A percentile compares a stretch with the other conserved stretches of the same genome.
Conservation (phyloP, 2,329 filamentous ascomycete genomes). For the Aspergillus carbonarius region DNA sequence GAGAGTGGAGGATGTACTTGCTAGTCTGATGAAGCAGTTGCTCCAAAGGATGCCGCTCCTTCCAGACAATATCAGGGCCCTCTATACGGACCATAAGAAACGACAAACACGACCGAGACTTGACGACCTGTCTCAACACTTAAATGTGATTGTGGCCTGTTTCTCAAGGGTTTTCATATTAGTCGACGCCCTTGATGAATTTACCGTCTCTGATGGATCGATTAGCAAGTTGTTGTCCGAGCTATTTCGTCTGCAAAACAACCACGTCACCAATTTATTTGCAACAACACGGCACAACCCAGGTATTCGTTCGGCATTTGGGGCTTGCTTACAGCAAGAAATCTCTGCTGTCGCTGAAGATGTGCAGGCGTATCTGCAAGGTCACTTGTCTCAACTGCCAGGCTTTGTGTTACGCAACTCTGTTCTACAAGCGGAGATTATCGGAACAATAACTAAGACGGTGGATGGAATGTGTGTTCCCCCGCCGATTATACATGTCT, state of each 20-base stretch:
- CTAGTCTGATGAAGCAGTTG: conserved; percentile 43
- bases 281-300: conserved; percentile 33
- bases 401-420: conserved; percentile 12
- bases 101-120: conserved; percentile 26
- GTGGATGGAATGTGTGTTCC: conserved; percentile 38
- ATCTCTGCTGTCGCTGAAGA: conserved; percentile 38
- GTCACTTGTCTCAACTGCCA: conserved; percentile 21
- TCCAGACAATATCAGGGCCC: conserved; percentile 25
- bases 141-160: conserved; percentile 6
- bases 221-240: conserved; percentile 15
- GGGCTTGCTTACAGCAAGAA: conserved; percentile 19
- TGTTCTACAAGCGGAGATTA: conserved; percentile 24
- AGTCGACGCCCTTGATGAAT: conserved; percentile 37
- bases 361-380: conserved; percentile 30
- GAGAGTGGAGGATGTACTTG: conserved; percentile 32
- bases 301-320: conserved; percentile 25
- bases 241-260: conserved; percentile 23
- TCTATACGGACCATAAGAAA: conserved; percentile 25
- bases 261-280: conserved; percentile 26
- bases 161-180: conserved; percentile 29
- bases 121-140: conserved; percentile 19
- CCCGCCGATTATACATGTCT: too few relatives aligned
- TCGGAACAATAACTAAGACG: conserved; percentile 20
- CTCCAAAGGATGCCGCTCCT: conserved; percentile 21
- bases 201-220: neutral